A percentile compares a stretch with the other conserved stretches of the same genome.
These are phyloP conservation scores for Obelidium mucronatum DNA, from an alignment of 192 early-diverging fungal genomes.

Conservation along the genomic window DNA sequence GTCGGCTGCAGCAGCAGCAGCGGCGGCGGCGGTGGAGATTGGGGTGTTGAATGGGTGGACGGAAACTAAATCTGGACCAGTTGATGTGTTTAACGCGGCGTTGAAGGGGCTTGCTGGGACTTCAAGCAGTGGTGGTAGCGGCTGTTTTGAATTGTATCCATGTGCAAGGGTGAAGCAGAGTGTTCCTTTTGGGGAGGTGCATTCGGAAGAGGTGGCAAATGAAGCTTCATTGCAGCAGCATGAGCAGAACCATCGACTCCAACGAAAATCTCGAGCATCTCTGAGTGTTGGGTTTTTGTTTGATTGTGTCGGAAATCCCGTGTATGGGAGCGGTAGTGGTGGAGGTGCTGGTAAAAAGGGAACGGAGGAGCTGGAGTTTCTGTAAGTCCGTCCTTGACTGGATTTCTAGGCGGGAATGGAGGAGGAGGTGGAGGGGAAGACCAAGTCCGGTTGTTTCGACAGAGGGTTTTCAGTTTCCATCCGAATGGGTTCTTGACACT, in stretches of 20 bases:
- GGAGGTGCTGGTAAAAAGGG: no score
- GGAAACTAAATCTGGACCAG: constrained; percentile 17
- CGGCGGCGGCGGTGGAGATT: constrained; percentile 23
- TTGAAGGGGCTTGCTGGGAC: background rate
- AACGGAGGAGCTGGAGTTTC: background rate
- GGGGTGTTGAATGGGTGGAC: constrained; percentile 46
- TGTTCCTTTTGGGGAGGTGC: background rate
- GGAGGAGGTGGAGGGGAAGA: background rate
- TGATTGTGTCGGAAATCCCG: background rate
- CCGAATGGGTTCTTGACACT: constrained; percentile 44
- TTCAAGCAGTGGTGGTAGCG: no score
- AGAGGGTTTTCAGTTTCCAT: constrained; percentile 43
- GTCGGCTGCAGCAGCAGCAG: background rate
- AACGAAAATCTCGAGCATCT: background rate
- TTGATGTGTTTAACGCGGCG: constrained; percentile 6
- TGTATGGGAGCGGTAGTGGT: no score
- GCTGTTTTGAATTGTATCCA: constrained; percentile 42
- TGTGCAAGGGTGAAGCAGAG: constrained; percentile 49
- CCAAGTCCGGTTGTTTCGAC: constrained; percentile 34
- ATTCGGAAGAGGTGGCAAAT: background rate
- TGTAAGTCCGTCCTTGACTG: background rate
- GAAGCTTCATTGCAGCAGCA: no score
- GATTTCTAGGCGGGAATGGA: background rate
- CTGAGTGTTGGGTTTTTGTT: constrained; percentile 34
- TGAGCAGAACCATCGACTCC: no score